phyloP scores from a whole-genome alignment of 495 filamentous ascomycete genomes.

The Xylaria cubensis region DNA sequence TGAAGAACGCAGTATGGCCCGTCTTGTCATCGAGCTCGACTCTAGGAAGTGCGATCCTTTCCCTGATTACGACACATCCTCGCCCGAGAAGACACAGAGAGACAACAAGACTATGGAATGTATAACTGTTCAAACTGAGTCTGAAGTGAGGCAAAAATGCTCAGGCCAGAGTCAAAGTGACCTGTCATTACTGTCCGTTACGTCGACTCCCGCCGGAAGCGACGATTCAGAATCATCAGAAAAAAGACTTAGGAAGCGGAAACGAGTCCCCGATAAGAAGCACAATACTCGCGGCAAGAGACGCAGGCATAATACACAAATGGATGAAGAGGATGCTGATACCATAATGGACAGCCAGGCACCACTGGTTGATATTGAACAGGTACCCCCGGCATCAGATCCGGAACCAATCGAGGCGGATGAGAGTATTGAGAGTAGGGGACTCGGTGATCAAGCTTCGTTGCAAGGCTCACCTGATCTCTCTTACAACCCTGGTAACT shows the following conservation, averaged over 20 bases:
- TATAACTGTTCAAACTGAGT: slow-evolving; percentile 30
- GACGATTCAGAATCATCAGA: slow-evolving; percentile 30
- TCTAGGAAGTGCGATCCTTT: slow-evolving; percentile 37
- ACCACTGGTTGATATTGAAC: neutral
- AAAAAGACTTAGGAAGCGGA: slow-evolving; percentile 38
- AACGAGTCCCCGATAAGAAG: slow-evolving; percentile 32
- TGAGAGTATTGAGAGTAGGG: slow-evolving; percentile 24
- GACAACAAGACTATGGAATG: slow-evolving; percentile 24
- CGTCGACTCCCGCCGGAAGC: slow-evolving; percentile 22
- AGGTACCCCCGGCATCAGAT: neutral
- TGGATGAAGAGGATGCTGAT: slow-evolving; percentile 23
- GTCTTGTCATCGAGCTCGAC: slow-evolving; percentile 55
- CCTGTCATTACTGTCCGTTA: slow-evolving; percentile 15
- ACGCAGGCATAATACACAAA: slow-evolving; percentile 33
- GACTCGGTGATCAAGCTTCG: slow-evolving; percentile 2
- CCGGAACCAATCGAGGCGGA: slow-evolving; percentile 14
- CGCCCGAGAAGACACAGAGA: slow-evolving; percentile 31
- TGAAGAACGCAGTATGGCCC: slow-evolving; percentile 53
- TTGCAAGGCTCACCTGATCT: slow-evolving; percentile 13
- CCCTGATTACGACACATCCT: slow-evolving; percentile 32
- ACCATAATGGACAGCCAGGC: slow-evolving; percentile 31
- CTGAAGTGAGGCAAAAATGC: slow-evolving; percentile 18
- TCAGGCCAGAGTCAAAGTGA: slow-evolving; percentile 23
- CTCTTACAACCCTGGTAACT: slow-evolving; percentile 9
- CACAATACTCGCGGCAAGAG: slow-evolving; percentile 36